phyloP scores from a whole-genome alignment of 352 stramenopile species.

The Globisporangium parvum region DNA sequence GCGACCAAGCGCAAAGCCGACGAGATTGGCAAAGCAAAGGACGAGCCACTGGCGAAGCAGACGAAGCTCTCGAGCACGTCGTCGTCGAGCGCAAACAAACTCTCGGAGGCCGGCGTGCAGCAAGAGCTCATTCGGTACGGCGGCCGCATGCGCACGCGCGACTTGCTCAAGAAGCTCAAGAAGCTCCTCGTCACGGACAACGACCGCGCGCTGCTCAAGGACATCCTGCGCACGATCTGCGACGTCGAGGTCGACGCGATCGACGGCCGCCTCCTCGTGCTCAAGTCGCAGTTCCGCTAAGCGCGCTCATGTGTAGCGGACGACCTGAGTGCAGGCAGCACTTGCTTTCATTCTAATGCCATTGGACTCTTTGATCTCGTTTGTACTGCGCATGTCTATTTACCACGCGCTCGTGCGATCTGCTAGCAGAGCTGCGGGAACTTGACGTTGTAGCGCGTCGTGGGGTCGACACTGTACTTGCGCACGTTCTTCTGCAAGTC shows the following conservation, averaged over 20 bases:
- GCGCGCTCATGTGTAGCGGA: not conserved
- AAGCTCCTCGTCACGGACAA: constrained; percentile 78
- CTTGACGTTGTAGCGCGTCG: constrained; percentile 73
- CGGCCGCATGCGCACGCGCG: constrained; percentile 72
- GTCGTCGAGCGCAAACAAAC: constrained; percentile 34
- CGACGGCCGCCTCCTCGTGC: constrained; percentile 71
- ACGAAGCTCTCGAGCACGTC: constrained; percentile 22
- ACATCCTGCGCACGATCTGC: constrained; percentile 85
- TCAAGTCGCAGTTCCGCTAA: constrained; percentile 87
- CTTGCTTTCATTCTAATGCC: not conserved
- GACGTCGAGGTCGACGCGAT: constrained; percentile 83
- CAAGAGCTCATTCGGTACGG: constrained; percentile 80
- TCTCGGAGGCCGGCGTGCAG: constrained; percentile 79
- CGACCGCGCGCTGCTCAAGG: constrained; percentile 77
- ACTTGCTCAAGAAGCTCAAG: constrained; percentile 76
- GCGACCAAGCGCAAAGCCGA: constrained; percentile 42
- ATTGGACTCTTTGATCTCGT: too few species aligned
- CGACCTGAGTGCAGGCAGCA: too few species aligned
- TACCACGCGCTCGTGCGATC: not conserved
- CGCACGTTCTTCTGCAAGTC: constrained; percentile 79
- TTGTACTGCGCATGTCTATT: too few species aligned
- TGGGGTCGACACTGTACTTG: constrained; percentile 76
- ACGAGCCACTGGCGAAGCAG: constrained; percentile 41
- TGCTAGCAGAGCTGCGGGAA: constrained; percentile 51
- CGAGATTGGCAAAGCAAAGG: constrained; percentile 28